Evolutionary conservation across 441 rosid species (phyloP), one percentile per base, ranked within the genome.

Genomic region (Populus hybrid): DNA sequence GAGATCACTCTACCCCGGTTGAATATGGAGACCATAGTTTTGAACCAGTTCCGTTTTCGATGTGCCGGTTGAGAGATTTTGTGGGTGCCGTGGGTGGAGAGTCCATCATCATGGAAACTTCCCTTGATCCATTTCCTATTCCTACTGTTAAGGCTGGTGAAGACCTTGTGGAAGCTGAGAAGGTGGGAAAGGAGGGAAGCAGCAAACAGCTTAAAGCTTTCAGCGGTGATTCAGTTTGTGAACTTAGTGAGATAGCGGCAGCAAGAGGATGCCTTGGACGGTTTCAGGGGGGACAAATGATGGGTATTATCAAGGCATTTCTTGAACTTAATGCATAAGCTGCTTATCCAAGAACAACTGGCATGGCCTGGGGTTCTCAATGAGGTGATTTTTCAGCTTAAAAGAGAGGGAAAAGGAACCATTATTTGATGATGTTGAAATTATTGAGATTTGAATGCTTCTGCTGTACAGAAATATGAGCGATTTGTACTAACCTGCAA

Each of bases 21-120:
- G 99, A 93, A 84, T 92, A 95, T 45, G 99, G 98, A 69, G 98
- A 95, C 81, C 98, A 95, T 84, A 95, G 98, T 87, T 95, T 92
- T 20, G 99, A 95, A 80, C 89, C 98, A 23, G 98, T 95, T 69
- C 98, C 98, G 20, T 90, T 94, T 76, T 76, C 93, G 21, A 86
- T 93, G 18, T 89, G 99, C 83, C 81, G 82, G 76, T 78, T 92
- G 78, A 88, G 78, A 76, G 97, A 93, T 67, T 90, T 88, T 81
- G 93, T 94, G 36, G 82, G 76, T 59, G 95, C 92, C 0, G 76
- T 89, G 11, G 98, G 99, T 28, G 95, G 97, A 73, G 95, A 91
- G 68, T 73, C 93, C 2, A 73, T 78, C 1, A 3, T 93, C 18
- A 63, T 86, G 53, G 78, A 88, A 78, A 89, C 83, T 66, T 89